These are phyloP conservation scores for Tritrichomonas foetus DNA, from an alignment of 208 protist species.

Conservation along the genomic window DNA sequence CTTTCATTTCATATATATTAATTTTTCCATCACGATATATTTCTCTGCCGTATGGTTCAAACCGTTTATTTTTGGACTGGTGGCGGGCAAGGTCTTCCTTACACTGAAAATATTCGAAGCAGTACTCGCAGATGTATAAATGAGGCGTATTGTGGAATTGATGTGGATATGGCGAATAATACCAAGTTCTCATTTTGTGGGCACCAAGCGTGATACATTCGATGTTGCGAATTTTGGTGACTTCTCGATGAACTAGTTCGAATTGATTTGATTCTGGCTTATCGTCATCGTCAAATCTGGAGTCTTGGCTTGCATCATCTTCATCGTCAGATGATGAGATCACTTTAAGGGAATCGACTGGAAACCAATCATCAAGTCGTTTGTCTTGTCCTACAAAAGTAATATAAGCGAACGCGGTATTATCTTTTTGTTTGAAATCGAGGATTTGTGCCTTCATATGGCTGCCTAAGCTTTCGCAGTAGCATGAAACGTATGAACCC, in stretches of 20 bases:
- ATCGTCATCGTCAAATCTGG: no score
- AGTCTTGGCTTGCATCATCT: no score
- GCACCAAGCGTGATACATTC: conserved; percentile 82
- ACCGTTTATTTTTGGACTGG: neutral
- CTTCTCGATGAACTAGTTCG: conserved; percentile 69
- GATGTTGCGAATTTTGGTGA: conserved; percentile 89
- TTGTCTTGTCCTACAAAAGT: neutral
- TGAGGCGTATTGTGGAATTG: neutral
- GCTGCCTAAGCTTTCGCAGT: no score
- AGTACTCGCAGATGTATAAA: conserved; percentile 90
- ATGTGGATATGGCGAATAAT: conserved; percentile 89
- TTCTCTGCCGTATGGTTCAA: conserved; percentile 75
- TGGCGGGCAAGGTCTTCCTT: conserved; percentile 68
- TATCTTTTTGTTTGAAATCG: neutral
- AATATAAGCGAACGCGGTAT: neutral
- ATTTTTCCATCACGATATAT: conserved; percentile 72
- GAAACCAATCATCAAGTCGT: neutral
- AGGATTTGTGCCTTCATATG: neutral
- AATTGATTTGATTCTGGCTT: neutral
- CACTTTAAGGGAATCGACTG: no score
- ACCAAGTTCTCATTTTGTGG: conserved; percentile 89
- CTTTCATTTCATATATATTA: conserved; percentile 81
- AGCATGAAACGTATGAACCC: no score
- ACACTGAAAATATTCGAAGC: conserved; percentile 81
- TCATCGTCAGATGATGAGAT: no score